Base-by-base conservation (phyloP, 1,284 basidiomycete species). In the Pseudozyma pruni region DNA sequence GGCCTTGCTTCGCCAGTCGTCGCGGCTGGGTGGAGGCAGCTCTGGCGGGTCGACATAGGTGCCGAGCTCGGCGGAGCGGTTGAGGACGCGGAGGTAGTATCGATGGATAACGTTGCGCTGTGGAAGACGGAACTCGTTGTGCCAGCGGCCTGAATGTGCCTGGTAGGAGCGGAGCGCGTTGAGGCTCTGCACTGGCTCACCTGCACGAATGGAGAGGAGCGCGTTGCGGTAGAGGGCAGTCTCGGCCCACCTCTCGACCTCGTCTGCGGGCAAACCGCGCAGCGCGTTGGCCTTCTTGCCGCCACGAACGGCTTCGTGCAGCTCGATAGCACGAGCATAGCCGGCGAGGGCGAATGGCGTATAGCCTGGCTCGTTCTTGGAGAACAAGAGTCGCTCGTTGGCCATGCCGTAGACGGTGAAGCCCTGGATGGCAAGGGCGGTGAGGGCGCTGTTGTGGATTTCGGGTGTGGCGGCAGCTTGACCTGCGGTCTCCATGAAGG, bases 171-270 rank as follows among this genome's bases (percentile, higher is more conserved):
- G 68, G 17, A 82, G 62, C 3, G 78, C 73, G 31, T 74, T 74
- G 22, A 76, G 47, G 37, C 64, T 75, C 27, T 72, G 60, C 16
- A 62, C 40, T 0, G 54, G 53, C 47, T 76, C 75, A 35, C 62
- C 57, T 17, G 59, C 54, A 16, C 75, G 71, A 43, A 81, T 61
- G 27, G 74, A 75, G 20, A 81, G 66, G 2, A 82, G 64, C 14
- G 78, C 74, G 23, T 74, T 75, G 49, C 78, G 75, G 62, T 82
- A 82, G 22, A 82, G 72, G 0, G 80, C 80, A 10, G 53, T 53
- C 67, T 81, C 80, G 32, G 54, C 68, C 80, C 80, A 82, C 41
- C 73, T 59, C 62, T 81, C 80, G 46, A 80, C 70, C 59, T 81
- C 80, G 49, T 80, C 79, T 19, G 75, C 71, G 16, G 70, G 73